Conservation (phyloP, 208 protist species). For the Acanthamoeba triangularis region DNA sequence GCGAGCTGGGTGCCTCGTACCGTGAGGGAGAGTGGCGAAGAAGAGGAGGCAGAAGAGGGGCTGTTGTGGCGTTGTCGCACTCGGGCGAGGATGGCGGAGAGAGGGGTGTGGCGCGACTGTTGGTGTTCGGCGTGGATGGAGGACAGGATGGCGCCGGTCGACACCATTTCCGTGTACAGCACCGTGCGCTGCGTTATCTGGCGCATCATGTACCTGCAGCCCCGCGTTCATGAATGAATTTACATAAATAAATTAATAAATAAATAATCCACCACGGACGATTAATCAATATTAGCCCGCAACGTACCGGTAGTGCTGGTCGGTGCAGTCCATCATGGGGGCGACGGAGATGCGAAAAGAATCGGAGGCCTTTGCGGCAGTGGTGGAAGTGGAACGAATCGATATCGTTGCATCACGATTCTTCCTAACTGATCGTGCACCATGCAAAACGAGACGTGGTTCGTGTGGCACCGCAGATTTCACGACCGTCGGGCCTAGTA, state of each 20-base stretch:
- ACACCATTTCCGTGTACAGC: constrained; percentile 65
- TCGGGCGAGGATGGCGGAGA: neutral
- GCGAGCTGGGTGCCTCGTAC: neutral
- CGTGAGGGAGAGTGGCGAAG: neutral
- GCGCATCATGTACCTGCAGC: neutral
- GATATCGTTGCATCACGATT: neutral
- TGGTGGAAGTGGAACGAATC: neutral
- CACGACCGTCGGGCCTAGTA: no score
- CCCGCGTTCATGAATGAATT: neutral
- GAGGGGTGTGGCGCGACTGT: neutral
- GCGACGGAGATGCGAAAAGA: constrained; percentile 58
- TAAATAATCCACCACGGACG: neutral
- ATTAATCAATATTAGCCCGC: neutral
- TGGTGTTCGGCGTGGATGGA: constrained; percentile 21
- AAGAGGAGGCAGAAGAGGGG: neutral
- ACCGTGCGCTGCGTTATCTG: constrained; percentile 39
- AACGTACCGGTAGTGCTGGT: constrained; percentile 7
- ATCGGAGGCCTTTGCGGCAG: neutral
- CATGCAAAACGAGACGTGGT: no score
- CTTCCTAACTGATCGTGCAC: no score
- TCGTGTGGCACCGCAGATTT: no score
- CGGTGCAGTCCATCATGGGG: constrained; percentile 69
- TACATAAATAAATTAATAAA: neutral
- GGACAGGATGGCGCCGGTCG: neutral
- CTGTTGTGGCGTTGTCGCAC: neutral